Evolutionary conservation across 768 basidiomycete genomes (phyloP).

Genomic region (Podaxis sp.): DNA sequence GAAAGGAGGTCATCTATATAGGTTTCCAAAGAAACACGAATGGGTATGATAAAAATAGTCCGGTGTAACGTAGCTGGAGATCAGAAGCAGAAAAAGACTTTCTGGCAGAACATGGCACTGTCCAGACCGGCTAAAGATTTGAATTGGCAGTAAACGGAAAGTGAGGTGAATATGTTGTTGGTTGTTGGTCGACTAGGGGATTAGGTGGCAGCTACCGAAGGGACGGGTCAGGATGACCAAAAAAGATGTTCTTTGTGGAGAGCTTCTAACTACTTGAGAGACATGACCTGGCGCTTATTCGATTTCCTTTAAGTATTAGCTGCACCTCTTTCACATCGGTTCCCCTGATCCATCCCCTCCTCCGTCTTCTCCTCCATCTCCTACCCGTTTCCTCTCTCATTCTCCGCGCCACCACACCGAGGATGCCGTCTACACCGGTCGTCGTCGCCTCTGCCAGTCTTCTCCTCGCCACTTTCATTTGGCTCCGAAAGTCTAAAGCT

Average conservation of each 20-base stretch:
- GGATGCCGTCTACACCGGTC: constrained; percentile 13
- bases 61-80: constrained; percentile 8
- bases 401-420: constrained; percentile 6
- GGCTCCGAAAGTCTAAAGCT: constrained; percentile 44
- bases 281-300: constrained; percentile 7
- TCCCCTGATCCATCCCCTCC: constrained; percentile 16
- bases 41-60: constrained; percentile 2
- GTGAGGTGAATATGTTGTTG: background rate
- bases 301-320: constrained; percentile 16
- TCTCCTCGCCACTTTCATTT: constrained; percentile 39
- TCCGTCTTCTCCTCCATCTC: constrained; percentile 11
- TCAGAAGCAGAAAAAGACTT: constrained; percentile 7
- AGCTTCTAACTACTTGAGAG: constrained; percentile 1
- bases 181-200: constrained; percentile 5
- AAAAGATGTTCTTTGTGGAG: constrained; percentile 8
- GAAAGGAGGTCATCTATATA: background rate
- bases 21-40: constrained; percentile 1
- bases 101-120: background rate
- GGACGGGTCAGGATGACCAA: constrained; percentile 3
- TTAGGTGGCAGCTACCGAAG: constrained; percentile 1
- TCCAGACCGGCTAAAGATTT: background rate
- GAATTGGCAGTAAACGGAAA: background rate
- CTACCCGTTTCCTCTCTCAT: constrained; percentile 11
- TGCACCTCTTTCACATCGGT: background rate
- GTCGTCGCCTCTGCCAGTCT: constrained; percentile 22